These are phyloP conservation scores for Diutina mesorugosa DNA, from an alignment of 1,139 yeast species.

Conservation along the genomic window DNA sequence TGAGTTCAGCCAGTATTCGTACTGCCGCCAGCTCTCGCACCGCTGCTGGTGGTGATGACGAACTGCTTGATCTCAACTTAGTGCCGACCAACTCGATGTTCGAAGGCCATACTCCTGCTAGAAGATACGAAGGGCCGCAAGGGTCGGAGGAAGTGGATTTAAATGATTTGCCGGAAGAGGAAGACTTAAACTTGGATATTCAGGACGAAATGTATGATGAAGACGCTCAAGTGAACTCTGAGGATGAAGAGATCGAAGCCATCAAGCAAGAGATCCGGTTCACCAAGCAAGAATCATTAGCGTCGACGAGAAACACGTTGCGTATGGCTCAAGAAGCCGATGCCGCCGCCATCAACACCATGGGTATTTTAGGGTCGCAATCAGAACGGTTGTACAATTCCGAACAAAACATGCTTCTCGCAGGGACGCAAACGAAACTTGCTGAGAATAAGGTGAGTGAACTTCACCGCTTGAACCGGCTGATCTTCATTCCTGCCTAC, in stretches of 20 bases:
- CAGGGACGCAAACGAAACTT: constrained; percentile 70
- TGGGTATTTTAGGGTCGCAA: constrained; percentile 89
- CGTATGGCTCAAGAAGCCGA: constrained; percentile 89
- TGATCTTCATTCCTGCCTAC: constrained; percentile 72
- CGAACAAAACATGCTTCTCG: constrained; percentile 63
- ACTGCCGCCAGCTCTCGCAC: neutral
- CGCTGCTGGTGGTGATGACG: constrained; percentile 10
- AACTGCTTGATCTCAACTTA: constrained; percentile 29
- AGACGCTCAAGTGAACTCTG: constrained; percentile 37
- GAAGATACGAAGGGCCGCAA: constrained; percentile 9
- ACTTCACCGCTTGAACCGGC: constrained; percentile 66
- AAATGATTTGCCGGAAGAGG: constrained; percentile 18
- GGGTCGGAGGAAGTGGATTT: constrained; percentile 18
- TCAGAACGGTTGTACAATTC: constrained; percentile 73
- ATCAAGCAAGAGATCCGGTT: constrained; percentile 76
- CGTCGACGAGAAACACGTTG: constrained; percentile 75
- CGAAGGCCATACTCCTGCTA: constrained; percentile 3
- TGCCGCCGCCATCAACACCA: constrained; percentile 75
- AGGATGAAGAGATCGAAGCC: constrained; percentile 83
- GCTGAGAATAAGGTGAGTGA: constrained; percentile 81
- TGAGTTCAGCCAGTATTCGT: neutral
- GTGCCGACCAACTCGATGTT: constrained; percentile 19
- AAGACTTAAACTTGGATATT: constrained; percentile 20
- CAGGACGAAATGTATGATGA: constrained; percentile 26
- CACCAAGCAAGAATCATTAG: constrained; percentile 78